Evolutionary conservation across 352 stramenopile species (phyloP).

Genomic region (Globisporangium heterothallicum): DNA sequence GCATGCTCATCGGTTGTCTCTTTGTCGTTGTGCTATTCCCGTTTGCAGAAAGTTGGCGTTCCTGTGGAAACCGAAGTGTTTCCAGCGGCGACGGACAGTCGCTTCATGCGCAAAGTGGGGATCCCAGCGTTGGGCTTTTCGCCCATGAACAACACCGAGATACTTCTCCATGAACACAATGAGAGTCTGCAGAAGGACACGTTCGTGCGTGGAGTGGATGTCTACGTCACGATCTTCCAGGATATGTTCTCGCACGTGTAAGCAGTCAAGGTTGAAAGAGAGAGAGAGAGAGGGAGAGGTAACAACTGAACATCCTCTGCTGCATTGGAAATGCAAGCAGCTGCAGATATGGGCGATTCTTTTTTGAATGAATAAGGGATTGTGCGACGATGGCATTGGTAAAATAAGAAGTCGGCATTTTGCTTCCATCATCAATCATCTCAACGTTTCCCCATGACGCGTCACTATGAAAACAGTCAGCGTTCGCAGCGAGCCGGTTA

Average conservation of each 20-base stretch:
- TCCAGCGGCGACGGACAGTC: constrained; percentile 90
- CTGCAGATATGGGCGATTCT: no score
- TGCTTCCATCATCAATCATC: no score
- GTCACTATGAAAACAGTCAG: no score
- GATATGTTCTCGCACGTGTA: constrained; percentile 27
- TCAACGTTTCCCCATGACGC: no score
- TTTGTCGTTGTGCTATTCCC: background rate
- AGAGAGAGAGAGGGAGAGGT: no score
- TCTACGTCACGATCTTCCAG: constrained; percentile 57
- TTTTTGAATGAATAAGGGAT: no score
- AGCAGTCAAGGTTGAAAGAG: no score
- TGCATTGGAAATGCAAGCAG: no score
- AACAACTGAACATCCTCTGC: no score
- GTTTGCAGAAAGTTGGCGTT: constrained; percentile 34
- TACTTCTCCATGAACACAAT: constrained; percentile 95
- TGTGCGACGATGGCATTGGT: no score
- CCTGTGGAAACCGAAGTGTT: constrained; percentile 86
- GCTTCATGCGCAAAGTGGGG: constrained; percentile 87
- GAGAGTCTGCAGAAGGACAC: constrained; percentile 89
- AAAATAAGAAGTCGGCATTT: no score
- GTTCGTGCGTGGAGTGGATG: constrained; percentile 89
- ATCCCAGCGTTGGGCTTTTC: constrained; percentile 91
- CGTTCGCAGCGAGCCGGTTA: no score
- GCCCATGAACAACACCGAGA: constrained; percentile 91
- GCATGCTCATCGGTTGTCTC: background rate